Evolutionary conservation across 345 rosid genomes (phyloP).

Genomic region (Salix koriyanagi): DNA sequence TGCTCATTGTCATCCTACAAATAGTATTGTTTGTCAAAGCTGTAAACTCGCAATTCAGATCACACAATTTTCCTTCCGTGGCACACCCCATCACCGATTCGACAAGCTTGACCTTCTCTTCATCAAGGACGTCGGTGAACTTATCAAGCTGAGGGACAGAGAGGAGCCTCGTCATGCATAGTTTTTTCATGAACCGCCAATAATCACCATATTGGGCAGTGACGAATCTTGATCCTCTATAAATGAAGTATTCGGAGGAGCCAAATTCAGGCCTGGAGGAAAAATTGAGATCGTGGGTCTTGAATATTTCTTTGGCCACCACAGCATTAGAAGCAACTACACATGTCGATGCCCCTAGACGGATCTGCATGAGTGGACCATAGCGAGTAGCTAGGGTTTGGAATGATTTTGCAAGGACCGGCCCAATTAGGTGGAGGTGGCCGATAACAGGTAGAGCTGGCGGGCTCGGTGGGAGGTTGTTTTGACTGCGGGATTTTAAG

Average conservation of each 20-base stretch:
- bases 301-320: constrained; percentile 43
- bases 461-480: constrained; percentile 37
- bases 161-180: constrained; percentile 64
- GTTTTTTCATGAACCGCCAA: constrained; percentile 65
- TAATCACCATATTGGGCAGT: constrained; percentile 47
- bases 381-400: constrained; percentile 33
- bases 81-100: constrained; percentile 41
- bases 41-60: constrained; percentile 30
- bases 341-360: constrained; percentile 41
- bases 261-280: constrained; percentile 49
- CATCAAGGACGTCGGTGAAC: constrained; percentile 35
- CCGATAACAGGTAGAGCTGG: constrained; percentile 48
- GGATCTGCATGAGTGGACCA: constrained; percentile 46
- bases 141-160: constrained; percentile 53
- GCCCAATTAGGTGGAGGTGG: constrained; percentile 43
- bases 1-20: constrained; percentile 44
- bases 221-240: constrained; percentile 44
- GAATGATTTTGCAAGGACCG: constrained; percentile 39
- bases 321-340: constrained; percentile 35
- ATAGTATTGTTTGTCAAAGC: constrained; percentile 35
- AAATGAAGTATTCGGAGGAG: constrained; percentile 41
- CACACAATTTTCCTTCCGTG: constrained; percentile 33
- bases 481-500: not conserved
- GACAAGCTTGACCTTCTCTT: constrained; percentile 50
- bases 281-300: constrained; percentile 42